A percentile compares a stretch with the other conserved stretches of the same genome.
These are phyloP conservation scores for Lagenidium sp. DNA, from an alignment of 352 stramenopile species.

Conservation along the genomic window DNA sequence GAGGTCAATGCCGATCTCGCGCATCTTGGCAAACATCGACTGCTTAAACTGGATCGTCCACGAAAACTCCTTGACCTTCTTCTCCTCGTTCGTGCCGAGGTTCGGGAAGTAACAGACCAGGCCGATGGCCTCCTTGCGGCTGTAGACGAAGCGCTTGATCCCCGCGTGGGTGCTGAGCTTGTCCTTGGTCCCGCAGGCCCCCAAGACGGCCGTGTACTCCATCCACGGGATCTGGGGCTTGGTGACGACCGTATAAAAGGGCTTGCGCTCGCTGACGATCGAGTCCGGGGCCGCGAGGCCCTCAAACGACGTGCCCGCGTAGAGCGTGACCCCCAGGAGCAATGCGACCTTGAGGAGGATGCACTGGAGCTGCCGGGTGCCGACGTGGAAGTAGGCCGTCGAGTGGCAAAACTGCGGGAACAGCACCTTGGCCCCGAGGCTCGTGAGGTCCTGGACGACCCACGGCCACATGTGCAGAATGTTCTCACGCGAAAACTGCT, in stretches of 20 bases:
- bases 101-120: constrained; percentile 82
- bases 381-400: constrained; percentile 78
- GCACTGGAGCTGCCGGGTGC: constrained; percentile 77
- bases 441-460: constrained; percentile 77
- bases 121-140: constrained; percentile 69
- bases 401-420: constrained; percentile 78
- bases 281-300: constrained; percentile 38
- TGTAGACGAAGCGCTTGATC: constrained; percentile 77
- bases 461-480: constrained; percentile 80
- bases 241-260: constrained; percentile 62
- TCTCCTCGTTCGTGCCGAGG: constrained; percentile 57
- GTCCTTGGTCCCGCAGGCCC: constrained; percentile 60
- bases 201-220: constrained; percentile 63
- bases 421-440: constrained; percentile 73
- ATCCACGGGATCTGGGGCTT: constrained; percentile 75
- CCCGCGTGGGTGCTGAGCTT: constrained; percentile 44
- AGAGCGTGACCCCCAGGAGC: constrained; percentile 59
- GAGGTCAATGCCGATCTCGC: constrained; percentile 56
- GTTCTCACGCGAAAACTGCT: constrained; percentile 75
- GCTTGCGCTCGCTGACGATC: constrained; percentile 39
- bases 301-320: constrained; percentile 54
- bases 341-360: constrained; percentile 79
- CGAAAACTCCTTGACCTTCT: constrained; percentile 72
- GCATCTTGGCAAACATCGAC: constrained; percentile 73
- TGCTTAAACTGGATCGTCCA: constrained; percentile 85